Conservation (phyloP, 768 basidiomycete genomes). For the Tricholoma furcatifolium region DNA sequence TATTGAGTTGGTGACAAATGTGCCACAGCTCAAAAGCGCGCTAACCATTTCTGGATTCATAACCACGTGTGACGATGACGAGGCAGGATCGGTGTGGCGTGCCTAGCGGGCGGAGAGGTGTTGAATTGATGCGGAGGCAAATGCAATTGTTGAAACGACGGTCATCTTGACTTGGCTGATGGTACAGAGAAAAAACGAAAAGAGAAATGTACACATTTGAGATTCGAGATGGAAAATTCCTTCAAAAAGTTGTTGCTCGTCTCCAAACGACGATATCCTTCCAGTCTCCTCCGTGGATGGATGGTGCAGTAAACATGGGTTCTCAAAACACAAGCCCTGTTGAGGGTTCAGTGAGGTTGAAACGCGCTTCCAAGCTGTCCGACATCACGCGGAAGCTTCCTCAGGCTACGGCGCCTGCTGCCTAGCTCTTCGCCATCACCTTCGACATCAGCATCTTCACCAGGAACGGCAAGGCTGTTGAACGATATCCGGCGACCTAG, state of each 20-base stretch:
- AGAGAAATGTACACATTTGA: neutral
- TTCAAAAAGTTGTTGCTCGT: neutral
- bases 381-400: conserved; percentile 6
- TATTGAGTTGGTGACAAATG: too few species aligned
- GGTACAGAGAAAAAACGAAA: conserved; percentile 13
- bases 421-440: conserved; percentile 33
- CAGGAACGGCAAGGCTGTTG: conserved; percentile 42
- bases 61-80: conserved; percentile 6
- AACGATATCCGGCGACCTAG: conserved; percentile 67
- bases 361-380: conserved; percentile 68
- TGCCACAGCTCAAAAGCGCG: neutral
- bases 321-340: neutral
- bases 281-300: conserved; percentile 5
- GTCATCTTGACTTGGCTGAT: neutral
- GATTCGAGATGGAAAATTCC: neutral
- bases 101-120: neutral
- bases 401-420: conserved; percentile 9
- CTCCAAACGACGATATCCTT: neutral
- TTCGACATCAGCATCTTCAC: conserved; percentile 36
- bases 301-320: neutral
- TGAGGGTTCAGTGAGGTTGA: conserved; percentile 48
- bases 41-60: conserved; percentile 1
- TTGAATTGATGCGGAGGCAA: neutral
- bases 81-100: neutral
- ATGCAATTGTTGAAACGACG: too few species aligned